phyloP scores from a whole-genome alignment of 2,329 filamentous ascomycete genomes.

The Aspergillus sp. region DNA sequence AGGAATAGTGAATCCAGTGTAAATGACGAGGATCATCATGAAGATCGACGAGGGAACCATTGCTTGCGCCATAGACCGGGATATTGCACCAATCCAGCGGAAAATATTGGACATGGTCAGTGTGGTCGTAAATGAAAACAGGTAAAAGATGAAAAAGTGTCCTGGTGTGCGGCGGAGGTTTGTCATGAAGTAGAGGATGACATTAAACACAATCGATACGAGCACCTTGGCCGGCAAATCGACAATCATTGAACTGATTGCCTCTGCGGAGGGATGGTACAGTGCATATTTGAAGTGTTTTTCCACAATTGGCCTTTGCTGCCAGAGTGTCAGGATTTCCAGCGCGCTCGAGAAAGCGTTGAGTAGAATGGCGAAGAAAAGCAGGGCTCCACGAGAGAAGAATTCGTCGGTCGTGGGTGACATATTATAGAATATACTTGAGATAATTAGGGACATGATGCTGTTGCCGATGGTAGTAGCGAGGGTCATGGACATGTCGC shows the following conservation, averaged over 20 bases:
- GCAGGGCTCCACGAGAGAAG: slow-evolving; percentile 70
- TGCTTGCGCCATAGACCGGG: slow-evolving; percentile 63
- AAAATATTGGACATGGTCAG: slow-evolving; percentile 84
- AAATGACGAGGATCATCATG: slow-evolving; percentile 47
- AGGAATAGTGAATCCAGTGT: slow-evolving; percentile 49
- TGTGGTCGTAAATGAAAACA: slow-evolving; percentile 72
- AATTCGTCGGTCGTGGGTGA: slow-evolving; percentile 66
- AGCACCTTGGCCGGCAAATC: slow-evolving; percentile 78
- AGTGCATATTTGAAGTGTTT: slow-evolving; percentile 84
- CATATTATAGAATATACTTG: slow-evolving; percentile 77
- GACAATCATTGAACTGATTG: slow-evolving; percentile 77
- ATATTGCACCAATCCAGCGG: slow-evolving; percentile 73
- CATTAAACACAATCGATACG: slow-evolving; percentile 73
- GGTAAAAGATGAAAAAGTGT: slow-evolving; percentile 80
- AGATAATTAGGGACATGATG: slow-evolving; percentile 71
- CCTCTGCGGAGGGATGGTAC: slow-evolving; percentile 89
- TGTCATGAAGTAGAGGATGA: slow-evolving; percentile 83
- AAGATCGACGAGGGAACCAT: slow-evolving; percentile 57
- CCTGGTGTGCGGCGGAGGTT: slow-evolving; percentile 72
- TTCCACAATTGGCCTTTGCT: slow-evolving; percentile 87
- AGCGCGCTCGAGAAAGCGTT: slow-evolving; percentile 77
- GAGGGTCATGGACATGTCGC: slow-evolving; percentile 72
- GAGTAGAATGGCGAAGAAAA: slow-evolving; percentile 84
- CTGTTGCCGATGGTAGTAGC: slow-evolving; percentile 66
- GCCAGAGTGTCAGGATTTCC: slow-evolving; percentile 81